Conservation (phyloP, 495 filamentous ascomycete genomes). For the Penicillium nucicola region DNA sequence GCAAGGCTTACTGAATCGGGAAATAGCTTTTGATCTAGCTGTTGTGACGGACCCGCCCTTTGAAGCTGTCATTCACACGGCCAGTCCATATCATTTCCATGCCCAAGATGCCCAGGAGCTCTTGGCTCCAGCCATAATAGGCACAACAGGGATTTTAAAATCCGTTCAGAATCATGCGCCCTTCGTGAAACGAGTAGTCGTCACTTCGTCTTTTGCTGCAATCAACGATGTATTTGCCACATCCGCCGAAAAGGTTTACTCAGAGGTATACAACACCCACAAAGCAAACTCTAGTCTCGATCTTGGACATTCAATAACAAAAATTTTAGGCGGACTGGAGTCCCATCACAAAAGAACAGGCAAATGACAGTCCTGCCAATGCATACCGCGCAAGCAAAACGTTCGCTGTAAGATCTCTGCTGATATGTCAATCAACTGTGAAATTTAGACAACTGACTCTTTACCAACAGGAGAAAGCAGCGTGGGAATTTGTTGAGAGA, state of each 20-base stretch:
- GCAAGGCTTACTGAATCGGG: too few relatives aligned
- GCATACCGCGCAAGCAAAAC: constrained; percentile 50
- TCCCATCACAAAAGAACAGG: constrained; percentile 63
- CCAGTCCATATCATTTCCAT: constrained; percentile 66
- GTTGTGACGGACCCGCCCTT: constrained; percentile 60
- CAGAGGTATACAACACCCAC: constrained; percentile 34
- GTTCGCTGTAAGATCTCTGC: constrained; percentile 21
- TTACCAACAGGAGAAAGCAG: constrained; percentile 47
- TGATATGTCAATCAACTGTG: too few relatives aligned
- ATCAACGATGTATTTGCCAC: constrained; percentile 49
- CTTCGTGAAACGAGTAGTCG: constrained; percentile 46
- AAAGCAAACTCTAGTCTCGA: background rate
- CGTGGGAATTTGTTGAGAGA: constrained; percentile 63
- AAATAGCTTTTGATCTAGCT: constrained; percentile 58
- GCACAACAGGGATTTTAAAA: constrained; percentile 44
- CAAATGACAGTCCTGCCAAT: constrained; percentile 32
- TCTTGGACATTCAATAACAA: background rate
- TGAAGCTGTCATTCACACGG: constrained; percentile 74
- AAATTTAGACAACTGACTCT: too few relatives aligned
- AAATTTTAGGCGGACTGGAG: constrained; percentile 60
- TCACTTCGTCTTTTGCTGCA: constrained; percentile 76
- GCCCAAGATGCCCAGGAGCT: constrained; percentile 24
- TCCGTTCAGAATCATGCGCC: constrained; percentile 44
- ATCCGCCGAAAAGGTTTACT: constrained; percentile 48
- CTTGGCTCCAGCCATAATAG: constrained; percentile 32